Evolutionary conservation across 192 early-diverging fungal genomes (phyloP).

Genomic region (Gryganskiella cystojenkinii): DNA sequence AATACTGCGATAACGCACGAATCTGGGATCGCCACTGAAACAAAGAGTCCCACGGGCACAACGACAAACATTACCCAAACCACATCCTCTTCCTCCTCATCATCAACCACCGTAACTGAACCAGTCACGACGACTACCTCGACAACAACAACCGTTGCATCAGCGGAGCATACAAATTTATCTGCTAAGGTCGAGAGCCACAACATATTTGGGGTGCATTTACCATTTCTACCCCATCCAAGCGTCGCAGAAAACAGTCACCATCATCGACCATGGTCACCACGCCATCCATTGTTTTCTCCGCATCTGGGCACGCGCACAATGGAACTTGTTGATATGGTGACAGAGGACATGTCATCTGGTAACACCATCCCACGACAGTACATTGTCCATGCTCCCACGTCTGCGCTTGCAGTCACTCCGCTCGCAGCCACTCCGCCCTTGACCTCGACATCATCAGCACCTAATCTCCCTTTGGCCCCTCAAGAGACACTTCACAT

Average conservation of each 20-base stretch:
- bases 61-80: no score
- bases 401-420: not conserved
- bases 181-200: not conserved
- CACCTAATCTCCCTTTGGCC: no score
- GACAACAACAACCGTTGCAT: no score
- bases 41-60: no score
- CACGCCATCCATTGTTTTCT: conserved; percentile 29
- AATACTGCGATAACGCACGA: no score
- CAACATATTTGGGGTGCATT: not conserved
- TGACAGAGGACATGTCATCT: conserved; percentile 18
- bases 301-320: conserved; percentile 17
- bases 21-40: no score
- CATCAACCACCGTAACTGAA: not conserved
- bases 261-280: not conserved
- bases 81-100: no score
- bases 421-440: not conserved
- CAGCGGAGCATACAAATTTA: no score
- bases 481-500: no score
- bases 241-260: no score
- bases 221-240: not conserved
- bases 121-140: not conserved
- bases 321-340: conserved; percentile 24
- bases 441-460: not conserved
- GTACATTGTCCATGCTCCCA: not conserved
- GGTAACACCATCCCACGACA: conserved; percentile 27